Evolutionary conservation across 164 flowering plant genomes (phyloP).

Genomic region (grape (Vitis vinifera)): ASM3070453v1 NC_081808.1:4932001-4932500

Average conservation of each 20-base stretch:
- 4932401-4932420: too few species aligned
- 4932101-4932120: conserved; percentile 2
- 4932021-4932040: neutral
- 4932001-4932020: too few species aligned
- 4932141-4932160: conserved; percentile 15
- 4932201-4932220: conserved; percentile 11
- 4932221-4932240: neutral
- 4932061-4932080: conserved; percentile 1
- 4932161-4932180: conserved; percentile 4
- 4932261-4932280: conserved; percentile 2
- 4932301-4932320: conserved; percentile 6
- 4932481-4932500: neutral
- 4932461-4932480: neutral
- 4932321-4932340: conserved; percentile 3
- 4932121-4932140: conserved; percentile 14
- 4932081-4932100: too few species aligned
- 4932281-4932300: neutral
- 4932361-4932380: conserved; percentile 9
- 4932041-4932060: neutral
- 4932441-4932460: too few species aligned
- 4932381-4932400: neutral
- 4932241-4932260: neutral
- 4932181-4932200: conserved; percentile 14
- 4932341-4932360: conserved; percentile 19
- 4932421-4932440: too few species aligned